Base-by-base conservation (phyloP, 148 eudicot species). In the Rhododendron henanense region DNA sequence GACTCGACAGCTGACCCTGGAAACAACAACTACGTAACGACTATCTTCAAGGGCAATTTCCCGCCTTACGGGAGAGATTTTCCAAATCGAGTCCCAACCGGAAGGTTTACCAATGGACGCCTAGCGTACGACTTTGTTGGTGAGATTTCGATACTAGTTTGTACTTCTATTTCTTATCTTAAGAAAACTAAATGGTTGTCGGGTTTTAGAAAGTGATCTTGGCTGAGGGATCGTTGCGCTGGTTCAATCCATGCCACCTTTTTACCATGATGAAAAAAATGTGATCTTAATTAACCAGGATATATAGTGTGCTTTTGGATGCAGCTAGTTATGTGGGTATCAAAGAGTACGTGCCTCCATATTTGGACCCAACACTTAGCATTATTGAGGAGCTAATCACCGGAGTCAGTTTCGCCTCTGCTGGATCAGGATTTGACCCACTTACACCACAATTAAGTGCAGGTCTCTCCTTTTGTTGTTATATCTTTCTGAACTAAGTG, bases 361-460 rank as follows among this genome's bases (percentile, higher is more conserved):
- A 95, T 87, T 84, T 94, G 86, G 93, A 95, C 89, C 88, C 93
- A 19, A 89, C 89, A 2, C 93, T 95, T 33, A 88, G 90, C 87
- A 10, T 85, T n/a, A n/a, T n/a, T 35, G 91, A 91, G 16, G 98
- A 94, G 71, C 82, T 94, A 79, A 87, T 90, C 69, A 93, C 89
- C 28, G 98, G 98, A 85, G 98, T 94, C 85, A 93, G 94, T 80
- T 94, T 96, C 53, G 99, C 98, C 45, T 96, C 98, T 0, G 98
- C 93, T 74, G 94, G 94, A 31, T 88, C 94, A 6, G 98, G 98
- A 75, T 92, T 85, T 57, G 98, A 96, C 82, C 92, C 96, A 48
- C 84, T 91, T 19, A 94, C 98, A 7, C 88, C 96, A 18, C 76
- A 51, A 19, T 45, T 93, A 79, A 88, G 89, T 75, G 96, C 92